Evolutionary conservation across 495 filamentous ascomycete species (phyloP).

Genomic region (Penicillium lagena): DNA sequence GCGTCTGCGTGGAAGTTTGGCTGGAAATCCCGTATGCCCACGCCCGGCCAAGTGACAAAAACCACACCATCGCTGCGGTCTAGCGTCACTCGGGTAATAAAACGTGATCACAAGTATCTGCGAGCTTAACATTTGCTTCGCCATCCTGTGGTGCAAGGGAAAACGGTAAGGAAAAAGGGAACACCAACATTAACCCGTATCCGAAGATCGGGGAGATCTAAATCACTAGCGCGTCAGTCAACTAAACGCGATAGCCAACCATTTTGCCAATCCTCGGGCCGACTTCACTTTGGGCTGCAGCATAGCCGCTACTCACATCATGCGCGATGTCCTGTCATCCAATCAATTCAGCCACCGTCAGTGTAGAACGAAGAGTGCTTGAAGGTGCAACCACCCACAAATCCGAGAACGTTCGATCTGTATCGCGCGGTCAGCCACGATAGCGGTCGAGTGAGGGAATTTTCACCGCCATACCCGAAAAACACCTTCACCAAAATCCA

Average conservation of each 20-base stretch:
- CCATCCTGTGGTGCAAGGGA: conserved; percentile 19
- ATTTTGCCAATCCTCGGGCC: conserved; percentile 27
- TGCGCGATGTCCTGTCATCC: conserved; percentile 44
- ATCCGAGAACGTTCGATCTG: conserved; percentile 72
- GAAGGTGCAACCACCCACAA: conserved; percentile 49
- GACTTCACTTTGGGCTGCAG: conserved; percentile 25
- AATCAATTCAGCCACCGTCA: conserved; percentile 43
- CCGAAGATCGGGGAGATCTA: conserved; percentile 45
- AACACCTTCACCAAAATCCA: conserved; percentile 83
- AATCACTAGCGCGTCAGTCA: conserved; percentile 32
- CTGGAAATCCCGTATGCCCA: conserved; percentile 4
- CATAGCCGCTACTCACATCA: conserved; percentile 38
- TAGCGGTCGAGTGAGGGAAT: conserved; percentile 18
- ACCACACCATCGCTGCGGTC: conserved; percentile 1
- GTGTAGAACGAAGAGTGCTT: conserved; percentile 11
- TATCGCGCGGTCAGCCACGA: conserved; percentile 18
- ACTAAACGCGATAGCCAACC: conserved; percentile 37
- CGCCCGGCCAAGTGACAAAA: background rate
- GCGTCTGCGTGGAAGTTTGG: conserved; percentile 17
- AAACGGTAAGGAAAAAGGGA: conserved; percentile 6
- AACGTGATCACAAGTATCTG: conserved; percentile 36
- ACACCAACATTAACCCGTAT: conserved; percentile 38
- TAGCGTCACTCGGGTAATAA: conserved; percentile 6
- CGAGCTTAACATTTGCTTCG: conserved; percentile 9
- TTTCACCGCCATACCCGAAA: conserved; percentile 52